phyloP scores from a whole-genome alignment of 2,329 filamentous ascomycete species.

The Alternaria gansuensis region DNA sequence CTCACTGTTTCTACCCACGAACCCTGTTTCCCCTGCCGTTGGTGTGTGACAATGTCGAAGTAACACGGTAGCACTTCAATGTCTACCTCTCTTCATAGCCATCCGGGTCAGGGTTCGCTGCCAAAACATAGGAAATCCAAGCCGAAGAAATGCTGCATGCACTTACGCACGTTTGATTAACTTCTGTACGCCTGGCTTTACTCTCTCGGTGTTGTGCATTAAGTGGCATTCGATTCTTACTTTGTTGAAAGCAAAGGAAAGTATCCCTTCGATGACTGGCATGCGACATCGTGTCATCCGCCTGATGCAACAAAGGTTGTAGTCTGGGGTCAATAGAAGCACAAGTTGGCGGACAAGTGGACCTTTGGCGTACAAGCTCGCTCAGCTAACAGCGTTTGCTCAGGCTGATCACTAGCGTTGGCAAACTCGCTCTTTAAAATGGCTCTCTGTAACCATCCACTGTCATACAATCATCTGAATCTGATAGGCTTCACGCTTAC shows the following conservation, averaged over 20 bases:
- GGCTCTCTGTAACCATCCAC: no score
- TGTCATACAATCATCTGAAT: no score
- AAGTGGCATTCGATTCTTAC: not conserved
- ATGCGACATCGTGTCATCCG: not conserved
- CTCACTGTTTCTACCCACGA: slow-evolving; percentile 4
- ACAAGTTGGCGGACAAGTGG: no score
- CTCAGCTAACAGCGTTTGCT: not conserved
- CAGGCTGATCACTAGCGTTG: not conserved
- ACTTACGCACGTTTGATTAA: not conserved
- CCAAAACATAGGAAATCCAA: not conserved
- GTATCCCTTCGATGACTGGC: no score
- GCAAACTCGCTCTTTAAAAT: no score
- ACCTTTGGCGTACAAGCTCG: not conserved
- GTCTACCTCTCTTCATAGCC: not conserved
- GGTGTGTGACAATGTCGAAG: not conserved
- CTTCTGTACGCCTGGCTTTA: not conserved
- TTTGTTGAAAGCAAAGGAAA: not conserved
- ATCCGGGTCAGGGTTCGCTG: not conserved
- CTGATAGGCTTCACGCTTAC: not conserved
- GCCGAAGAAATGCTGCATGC: not conserved
- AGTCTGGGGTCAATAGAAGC: no score
- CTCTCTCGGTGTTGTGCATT: not conserved
- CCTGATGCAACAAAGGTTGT: not conserved
- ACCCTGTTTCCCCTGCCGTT: slow-evolving; percentile 7
- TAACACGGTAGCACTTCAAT: not conserved